These are phyloP conservation scores for Coemansia sp. DNA, from an alignment of 192 early-diverging fungal genomes.

Conservation along the genomic window DNA sequence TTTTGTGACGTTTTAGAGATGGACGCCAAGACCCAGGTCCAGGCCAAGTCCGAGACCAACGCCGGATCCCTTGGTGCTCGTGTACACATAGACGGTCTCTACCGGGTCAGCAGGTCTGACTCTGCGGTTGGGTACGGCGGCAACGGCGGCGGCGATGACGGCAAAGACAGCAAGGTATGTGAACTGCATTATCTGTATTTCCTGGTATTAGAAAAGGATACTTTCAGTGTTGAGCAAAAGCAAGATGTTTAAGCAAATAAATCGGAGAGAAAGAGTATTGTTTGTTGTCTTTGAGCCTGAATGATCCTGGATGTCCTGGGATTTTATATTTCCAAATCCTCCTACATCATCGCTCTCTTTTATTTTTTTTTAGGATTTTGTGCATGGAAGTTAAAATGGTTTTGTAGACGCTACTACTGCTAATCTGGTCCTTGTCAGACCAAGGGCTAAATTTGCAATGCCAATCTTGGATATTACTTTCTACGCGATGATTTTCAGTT, in stretches of 20 bases:
- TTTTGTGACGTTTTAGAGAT: slow-evolving; percentile 16
- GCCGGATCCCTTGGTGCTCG: background rate
- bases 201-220: too few species aligned
- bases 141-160: slow-evolving; percentile 1
- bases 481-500: too few species aligned
- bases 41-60: slow-evolving; percentile 16
- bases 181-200: slow-evolving; percentile 17
- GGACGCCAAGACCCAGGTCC: slow-evolving; percentile 22
- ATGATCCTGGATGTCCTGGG: too few species aligned
- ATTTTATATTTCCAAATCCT: too few species aligned
- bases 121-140: background rate
- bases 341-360: too few species aligned
- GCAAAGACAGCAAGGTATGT: slow-evolving; percentile 13
- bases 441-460: background rate
- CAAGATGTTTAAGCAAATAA: too few species aligned
- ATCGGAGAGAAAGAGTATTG: background rate
- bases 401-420: too few species aligned
- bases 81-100: background rate
- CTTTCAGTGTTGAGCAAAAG: too few species aligned
- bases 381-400: too few species aligned
- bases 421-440: background rate
- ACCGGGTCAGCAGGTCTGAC: background rate
- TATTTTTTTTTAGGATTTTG: too few species aligned
- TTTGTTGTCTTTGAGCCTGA: too few species aligned
- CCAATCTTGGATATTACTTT: background rate